Evolutionary conservation across 2,329 filamentous ascomycete species (phyloP).

Genomic region (Aspergillus cejpii): DNA sequence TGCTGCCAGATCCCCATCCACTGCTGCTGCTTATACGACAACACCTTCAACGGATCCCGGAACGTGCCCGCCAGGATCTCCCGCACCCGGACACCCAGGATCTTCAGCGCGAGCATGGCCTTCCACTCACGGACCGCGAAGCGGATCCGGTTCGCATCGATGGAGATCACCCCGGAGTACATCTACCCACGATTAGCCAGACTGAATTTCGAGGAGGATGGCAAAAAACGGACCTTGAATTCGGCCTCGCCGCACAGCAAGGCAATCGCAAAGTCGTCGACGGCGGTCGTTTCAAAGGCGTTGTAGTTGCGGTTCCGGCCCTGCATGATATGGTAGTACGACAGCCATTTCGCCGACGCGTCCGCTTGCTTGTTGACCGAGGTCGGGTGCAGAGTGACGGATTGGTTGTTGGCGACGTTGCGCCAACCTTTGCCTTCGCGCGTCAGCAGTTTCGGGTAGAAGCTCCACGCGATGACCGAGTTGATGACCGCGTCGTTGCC

Average conservation of each 20-base stretch:
- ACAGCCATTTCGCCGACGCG: slow-evolving; percentile 65
- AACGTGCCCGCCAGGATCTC: slow-evolving; percentile 69
- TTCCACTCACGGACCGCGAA: slow-evolving; percentile 87
- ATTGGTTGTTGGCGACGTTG: slow-evolving; percentile 88
- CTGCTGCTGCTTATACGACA: slow-evolving; percentile 59
- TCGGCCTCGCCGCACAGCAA: slow-evolving; percentile 83
- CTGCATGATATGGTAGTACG: slow-evolving; percentile 97
- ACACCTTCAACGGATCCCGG: slow-evolving; percentile 36
- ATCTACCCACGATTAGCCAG: slow-evolving; percentile 47
- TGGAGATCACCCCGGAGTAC: slow-evolving; percentile 75
- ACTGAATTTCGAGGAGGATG: neutral
- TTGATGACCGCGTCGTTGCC: slow-evolving; percentile 71
- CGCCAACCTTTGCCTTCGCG: slow-evolving; percentile 81
- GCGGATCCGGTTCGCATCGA: slow-evolving; percentile 80
- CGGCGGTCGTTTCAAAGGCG: slow-evolving; percentile 78
- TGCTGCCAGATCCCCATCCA: slow-evolving; percentile 70
- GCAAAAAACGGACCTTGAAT: slow-evolving; percentile 58
- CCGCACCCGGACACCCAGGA: slow-evolving; percentile 63
- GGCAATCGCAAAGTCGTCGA: slow-evolving; percentile 74
- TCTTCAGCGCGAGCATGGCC: slow-evolving; percentile 80
- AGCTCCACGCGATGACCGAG: slow-evolving; percentile 84
- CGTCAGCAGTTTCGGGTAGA: slow-evolving; percentile 87
- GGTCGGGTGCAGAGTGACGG: slow-evolving; percentile 76
- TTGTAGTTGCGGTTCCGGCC: slow-evolving; percentile 72
- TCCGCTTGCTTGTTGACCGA: slow-evolving; percentile 71